phyloP scores from a whole-genome alignment of 2,329 filamentous ascomycete species.

The Byssochlamys sp. region DNA sequence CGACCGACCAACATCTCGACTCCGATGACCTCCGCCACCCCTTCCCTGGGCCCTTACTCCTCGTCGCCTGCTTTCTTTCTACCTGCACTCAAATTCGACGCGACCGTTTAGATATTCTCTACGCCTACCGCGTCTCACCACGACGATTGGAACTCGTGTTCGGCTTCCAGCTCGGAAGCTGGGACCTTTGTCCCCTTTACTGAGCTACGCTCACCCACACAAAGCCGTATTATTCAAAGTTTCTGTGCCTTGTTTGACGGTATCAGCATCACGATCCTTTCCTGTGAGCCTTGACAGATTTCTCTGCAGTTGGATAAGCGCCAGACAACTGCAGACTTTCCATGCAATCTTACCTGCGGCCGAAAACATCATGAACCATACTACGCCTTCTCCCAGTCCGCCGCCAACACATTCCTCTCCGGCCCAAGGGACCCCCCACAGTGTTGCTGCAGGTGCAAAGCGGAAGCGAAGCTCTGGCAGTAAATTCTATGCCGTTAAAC shows the following conservation, averaged over 20 bases:
- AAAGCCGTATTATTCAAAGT: conserved; percentile 11
- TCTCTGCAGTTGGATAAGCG: not conserved
- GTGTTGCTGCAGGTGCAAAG: conserved; percentile 41
- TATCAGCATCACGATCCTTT: not conserved
- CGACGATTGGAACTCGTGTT: conserved; percentile 1
- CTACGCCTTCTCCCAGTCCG: conserved; percentile 29
- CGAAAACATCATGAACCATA: conserved; percentile 18
- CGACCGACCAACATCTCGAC: not conserved
- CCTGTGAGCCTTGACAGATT: not conserved
- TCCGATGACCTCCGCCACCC: not conserved
- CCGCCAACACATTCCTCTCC: conserved; percentile 20
- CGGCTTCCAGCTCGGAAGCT: conserved; percentile 17
- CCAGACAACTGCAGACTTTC: not conserved
- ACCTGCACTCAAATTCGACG: not conserved
- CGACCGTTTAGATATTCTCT: not conserved
- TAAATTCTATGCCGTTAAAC: conserved; percentile 57
- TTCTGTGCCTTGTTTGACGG: not conserved
- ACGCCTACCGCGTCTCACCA: not conserved
- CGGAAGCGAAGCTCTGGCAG: conserved; percentile 43
- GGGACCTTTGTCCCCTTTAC: conserved; percentile 18
- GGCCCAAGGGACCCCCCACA: conserved; percentile 14
- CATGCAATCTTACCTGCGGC: not conserved
- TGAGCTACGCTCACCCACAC: conserved; percentile 14
- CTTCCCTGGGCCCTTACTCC: not conserved
- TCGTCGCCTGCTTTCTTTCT: not conserved